Evolutionary conservation across 495 filamentous ascomycete species (phyloP), one percentile per base, ranked within the genome.

Genomic region (Haplographium delicatum): DNA sequence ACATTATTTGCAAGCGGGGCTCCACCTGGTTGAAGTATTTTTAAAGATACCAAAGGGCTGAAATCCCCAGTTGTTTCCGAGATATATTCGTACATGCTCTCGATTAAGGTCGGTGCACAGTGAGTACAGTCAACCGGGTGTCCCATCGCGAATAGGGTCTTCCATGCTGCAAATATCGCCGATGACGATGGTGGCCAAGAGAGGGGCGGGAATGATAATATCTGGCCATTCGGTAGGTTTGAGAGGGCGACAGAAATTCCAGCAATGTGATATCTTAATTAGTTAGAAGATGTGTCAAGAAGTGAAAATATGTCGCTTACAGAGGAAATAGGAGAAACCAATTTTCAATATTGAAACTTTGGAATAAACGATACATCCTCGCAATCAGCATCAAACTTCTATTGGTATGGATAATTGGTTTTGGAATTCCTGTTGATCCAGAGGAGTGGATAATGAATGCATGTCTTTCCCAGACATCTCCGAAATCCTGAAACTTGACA

Each of bases 331-430:
- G 30, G 18, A 61, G 54, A 53, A 61, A 61, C 58, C 58, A 61
- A 39, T 61, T 61, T 13, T 58, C 44, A 20, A 61, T 40, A 4
- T 44, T 43, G 19, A 61, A 54, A 7, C 52, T 47, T 28, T 51
- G 58, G 40, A 61, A 61, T 22, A 61, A 42, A 41, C 58, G 46
- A 39, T 61, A 61, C 58, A 61, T 61, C 30, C 58, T 39, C 8
- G 58, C 58, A 50, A 61, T 61, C 15, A 57, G 54, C 58, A 61
- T 61, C 58, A 61, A 57, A 50, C 58, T 61, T 30, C 53, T 37
- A 39, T 62, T 58, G 16, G 60, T 62, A 49, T 62, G 60, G 25
- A 59, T 47, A 18, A 62, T 57, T 5, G 60, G 60, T 44, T 59
- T 62, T 41, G 60, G 60, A 52, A 59, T 59, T 4, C 60, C 60